A percentile compares a stretch with the other conserved stretches of the same genome.
These are phyloP conservation scores for Ogataea ganodermae DNA, from an alignment of 805 yeast species.

Conservation along the genomic window DNA sequence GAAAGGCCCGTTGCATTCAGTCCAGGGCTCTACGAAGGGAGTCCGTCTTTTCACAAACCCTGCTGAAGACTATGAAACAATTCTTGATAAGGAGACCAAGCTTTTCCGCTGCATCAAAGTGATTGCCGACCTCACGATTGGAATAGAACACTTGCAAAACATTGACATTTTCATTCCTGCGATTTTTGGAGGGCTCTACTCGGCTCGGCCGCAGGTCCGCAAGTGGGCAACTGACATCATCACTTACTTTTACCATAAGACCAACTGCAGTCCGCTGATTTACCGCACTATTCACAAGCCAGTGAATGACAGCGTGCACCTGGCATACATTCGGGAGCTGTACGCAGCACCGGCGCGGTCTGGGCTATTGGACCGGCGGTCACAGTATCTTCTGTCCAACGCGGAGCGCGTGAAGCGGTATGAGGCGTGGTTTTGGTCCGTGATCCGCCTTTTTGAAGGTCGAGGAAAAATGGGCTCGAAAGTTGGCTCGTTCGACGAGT, in stretches of 20 bases:
- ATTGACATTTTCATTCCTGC: conserved; percentile 63
- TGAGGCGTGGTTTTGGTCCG: conserved; percentile 39
- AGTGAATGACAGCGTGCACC: conserved; percentile 38
- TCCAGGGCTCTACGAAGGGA: neutral
- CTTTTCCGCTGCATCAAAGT: conserved; percentile 82
- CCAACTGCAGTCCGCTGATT: conserved; percentile 24
- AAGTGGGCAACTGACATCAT: conserved; percentile 82
- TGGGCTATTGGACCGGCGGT: conserved; percentile 28
- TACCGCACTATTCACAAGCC: conserved; percentile 30
- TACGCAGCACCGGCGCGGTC: conserved; percentile 23
- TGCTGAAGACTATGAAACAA: conserved; percentile 33
- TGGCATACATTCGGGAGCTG: conserved; percentile 30
- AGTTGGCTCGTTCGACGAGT: conserved; percentile 91
- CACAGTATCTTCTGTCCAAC: conserved; percentile 29
- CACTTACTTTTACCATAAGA: conserved; percentile 46
- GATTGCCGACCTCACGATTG: conserved; percentile 67
- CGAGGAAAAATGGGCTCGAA: conserved; percentile 87
- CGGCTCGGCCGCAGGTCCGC: conserved; percentile 79
- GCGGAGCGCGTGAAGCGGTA: conserved; percentile 30
- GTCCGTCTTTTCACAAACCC: conserved; percentile 30
- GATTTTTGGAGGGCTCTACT: conserved; percentile 73
- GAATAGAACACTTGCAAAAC: conserved; percentile 64
- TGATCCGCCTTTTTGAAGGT: conserved; percentile 46
- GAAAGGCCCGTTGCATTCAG: neutral
- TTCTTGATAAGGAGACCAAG: conserved; percentile 69